These are phyloP conservation scores for Trifolium subterraneum DNA, from an alignment of 306 rosid genomes.

Conservation along the genomic window DNA sequence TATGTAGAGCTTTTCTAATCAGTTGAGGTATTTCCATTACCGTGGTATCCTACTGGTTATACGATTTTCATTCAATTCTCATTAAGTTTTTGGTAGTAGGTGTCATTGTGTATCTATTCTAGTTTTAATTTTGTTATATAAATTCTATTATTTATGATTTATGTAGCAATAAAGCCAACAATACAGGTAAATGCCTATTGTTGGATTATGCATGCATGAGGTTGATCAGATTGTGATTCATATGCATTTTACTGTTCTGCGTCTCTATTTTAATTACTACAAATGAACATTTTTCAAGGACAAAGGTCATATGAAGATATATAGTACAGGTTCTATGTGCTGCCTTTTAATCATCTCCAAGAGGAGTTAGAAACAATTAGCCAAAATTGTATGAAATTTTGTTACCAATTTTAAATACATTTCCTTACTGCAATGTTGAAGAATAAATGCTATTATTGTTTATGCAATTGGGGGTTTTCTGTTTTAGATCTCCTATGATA, in stretches of 20 bases:
- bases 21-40: too few species aligned
- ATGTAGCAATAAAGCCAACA: conserved; percentile 46
- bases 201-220: conserved; percentile 31
- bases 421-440: conserved; percentile 22
- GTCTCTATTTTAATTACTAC: conserved; percentile 25
- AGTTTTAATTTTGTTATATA: too few species aligned
- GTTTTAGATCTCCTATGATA: too few species aligned
- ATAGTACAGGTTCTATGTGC: conserved; percentile 47
- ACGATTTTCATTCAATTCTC: too few species aligned
- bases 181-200: conserved; percentile 52
- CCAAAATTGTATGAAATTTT: not conserved
- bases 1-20: too few species aligned
- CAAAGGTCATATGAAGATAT: conserved; percentile 50
- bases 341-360: conserved; percentile 58
- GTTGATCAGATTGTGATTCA: too few species aligned
- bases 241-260: conserved; percentile 14
- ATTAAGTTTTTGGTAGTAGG: too few species aligned
- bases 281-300: conserved; percentile 59
- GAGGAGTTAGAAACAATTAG: conserved; percentile 77
- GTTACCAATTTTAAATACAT: conserved; percentile 19
- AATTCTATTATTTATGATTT: too few species aligned
- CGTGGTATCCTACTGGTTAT: too few species aligned
- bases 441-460: conserved; percentile 11
- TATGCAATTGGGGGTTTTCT: too few species aligned
- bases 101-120: too few species aligned